phyloP scores from a whole-genome alignment of 495 filamentous ascomycete species.

The Neurospora sp. region DNA sequence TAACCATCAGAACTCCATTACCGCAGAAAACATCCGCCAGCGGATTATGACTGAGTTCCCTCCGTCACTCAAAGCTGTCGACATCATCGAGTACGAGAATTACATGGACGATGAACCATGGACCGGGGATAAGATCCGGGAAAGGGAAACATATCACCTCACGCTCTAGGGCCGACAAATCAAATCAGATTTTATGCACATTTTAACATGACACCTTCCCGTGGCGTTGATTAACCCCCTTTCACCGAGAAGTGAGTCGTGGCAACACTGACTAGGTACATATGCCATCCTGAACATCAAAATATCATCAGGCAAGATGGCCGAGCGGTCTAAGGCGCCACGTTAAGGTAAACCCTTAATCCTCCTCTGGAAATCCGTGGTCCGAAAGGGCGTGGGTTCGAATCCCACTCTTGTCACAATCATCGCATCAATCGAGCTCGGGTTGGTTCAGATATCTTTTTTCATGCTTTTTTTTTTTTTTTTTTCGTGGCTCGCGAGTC shows the following conservation, averaged over 20 bases:
- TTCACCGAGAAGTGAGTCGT: background rate
- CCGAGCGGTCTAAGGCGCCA: background rate
- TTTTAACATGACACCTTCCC: background rate
- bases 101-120: background rate
- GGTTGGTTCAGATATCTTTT: too few species aligned
- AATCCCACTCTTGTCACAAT: slow-evolving; percentile 24
- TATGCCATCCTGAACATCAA: background rate
- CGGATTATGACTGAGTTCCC: background rate
- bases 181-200: background rate
- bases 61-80: background rate
- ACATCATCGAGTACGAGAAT: background rate
- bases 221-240: background rate
- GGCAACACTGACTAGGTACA: background rate
- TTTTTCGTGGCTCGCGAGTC: too few species aligned
- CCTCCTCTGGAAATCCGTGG: slow-evolving; percentile 2
- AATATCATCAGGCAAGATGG: background rate
- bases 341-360: too few species aligned
- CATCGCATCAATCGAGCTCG: too few species aligned
- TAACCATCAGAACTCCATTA: background rate
- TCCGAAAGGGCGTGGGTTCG: slow-evolving; percentile 29
- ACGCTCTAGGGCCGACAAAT: background rate
- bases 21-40: background rate
- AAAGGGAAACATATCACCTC: background rate
- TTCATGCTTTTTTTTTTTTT: too few species aligned
- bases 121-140: background rate